Evolutionary conservation across 164 flowering plant species (phyloP), one percentile per base, ranked within the genome.

Genomic region (Santalum album): DNA sequence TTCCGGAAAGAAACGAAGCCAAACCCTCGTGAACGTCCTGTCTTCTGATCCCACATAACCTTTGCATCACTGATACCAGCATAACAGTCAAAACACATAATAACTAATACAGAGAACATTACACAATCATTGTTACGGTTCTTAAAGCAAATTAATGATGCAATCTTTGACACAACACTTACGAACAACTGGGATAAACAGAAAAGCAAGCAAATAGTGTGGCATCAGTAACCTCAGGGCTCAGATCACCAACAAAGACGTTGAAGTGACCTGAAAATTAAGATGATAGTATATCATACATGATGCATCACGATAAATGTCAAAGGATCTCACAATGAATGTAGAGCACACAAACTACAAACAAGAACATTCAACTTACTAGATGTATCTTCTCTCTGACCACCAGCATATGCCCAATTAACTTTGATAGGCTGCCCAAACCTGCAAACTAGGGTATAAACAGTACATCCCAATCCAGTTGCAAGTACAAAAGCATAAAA

Each of bases 371-470:
- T 49, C 12, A 21, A 59, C 62, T 25, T 48, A 86, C 95, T 71
- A 65, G 97, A 81, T 47, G 99, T 94, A 59, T 94, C 99, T 60
- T 94, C 99, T 66, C 97, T 82, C 75, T 94, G 99, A 53, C 90
- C 89, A 72, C 95, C 83, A 39, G 97, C 90, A 73, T 90, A 94
- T 54, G 99, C 99, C 97, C 97, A 94, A 56, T 94, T 94, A 53
- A 94, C 99, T 75, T 94, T 94, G 52, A 94, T 86, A 32, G 97
- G 90, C 75, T 87, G 99, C 62, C 99, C 99, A 77, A 84, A 94
- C 65, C 99, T 94, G 78, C 25, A 73, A 53, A 59, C 22, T 23
- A 36, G 19, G 25, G 58, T 21, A 57, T 12, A 7, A 51, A 32
- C 15, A 39, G 19, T 20, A 11, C 54, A 25, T 14, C 22, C 42